Evolutionary conservation across 2,329 filamentous ascomycete species (phyloP).

Genomic region (Metarhizium album): DNA sequence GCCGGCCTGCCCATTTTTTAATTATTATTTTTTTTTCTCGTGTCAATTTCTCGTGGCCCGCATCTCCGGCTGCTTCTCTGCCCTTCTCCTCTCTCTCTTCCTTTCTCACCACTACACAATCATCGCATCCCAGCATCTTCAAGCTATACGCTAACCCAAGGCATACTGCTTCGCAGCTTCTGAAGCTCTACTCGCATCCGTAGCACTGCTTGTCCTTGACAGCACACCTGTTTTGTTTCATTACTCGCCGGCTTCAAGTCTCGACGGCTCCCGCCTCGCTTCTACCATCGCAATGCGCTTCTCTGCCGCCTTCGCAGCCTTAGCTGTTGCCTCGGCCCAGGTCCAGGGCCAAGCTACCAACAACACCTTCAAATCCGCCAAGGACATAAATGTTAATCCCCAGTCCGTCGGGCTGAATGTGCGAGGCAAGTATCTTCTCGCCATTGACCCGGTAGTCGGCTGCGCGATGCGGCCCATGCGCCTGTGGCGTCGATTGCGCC

Average conservation of each 20-base stretch:
- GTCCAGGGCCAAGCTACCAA: slow-evolving; percentile 20
- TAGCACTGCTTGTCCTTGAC: slow-evolving; percentile 2
- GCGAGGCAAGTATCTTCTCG: slow-evolving; percentile 26
- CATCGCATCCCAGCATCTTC: slow-evolving; percentile 9
- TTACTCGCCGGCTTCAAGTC: background rate
- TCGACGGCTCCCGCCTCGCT: slow-evolving; percentile 6
- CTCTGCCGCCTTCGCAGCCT: slow-evolving; percentile 28
- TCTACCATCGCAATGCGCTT: slow-evolving; percentile 25
- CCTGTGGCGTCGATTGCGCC: background rate
- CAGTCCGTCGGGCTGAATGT: slow-evolving; percentile 19
- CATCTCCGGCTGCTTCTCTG: slow-evolving; percentile 3
- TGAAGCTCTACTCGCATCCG: slow-evolving; percentile 5
- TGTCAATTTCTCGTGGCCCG: slow-evolving; percentile 2
- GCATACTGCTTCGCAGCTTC: slow-evolving; percentile 4
- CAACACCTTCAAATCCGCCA: slow-evolving; percentile 31
- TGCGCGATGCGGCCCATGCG: background rate
- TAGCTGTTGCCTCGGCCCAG: slow-evolving; percentile 34
- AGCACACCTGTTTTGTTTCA: slow-evolving; percentile 2
- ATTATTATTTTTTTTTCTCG: slow-evolving; percentile 3
- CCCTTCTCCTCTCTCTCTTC: slow-evolving; percentile 1
- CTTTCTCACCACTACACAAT: slow-evolving; percentile 4
- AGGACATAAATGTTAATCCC: slow-evolving; percentile 31
- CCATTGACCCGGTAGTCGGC: background rate
- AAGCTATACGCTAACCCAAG: slow-evolving; percentile 1
- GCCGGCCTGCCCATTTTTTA: background rate